Base-by-base conservation (phyloP, 345 rosid genomes). In the Dipteronia dyeriana region DNA sequence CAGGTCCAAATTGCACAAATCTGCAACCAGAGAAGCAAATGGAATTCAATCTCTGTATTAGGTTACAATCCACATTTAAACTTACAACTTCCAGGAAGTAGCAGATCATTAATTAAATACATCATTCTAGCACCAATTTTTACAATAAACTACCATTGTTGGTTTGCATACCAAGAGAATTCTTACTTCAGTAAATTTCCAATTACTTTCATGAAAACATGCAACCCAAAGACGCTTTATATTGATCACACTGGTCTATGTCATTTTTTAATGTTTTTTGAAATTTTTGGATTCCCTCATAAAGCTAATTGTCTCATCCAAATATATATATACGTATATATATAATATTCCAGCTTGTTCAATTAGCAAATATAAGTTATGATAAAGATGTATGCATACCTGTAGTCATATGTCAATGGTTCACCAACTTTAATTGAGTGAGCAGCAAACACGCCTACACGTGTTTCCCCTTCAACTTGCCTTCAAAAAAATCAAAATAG, bases 381-480 rank as follows among this genome's bases (percentile, higher is more conserved):
- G 67, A 67, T 25, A 26, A 3, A 34, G 31, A 66, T 51, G 66
- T n/a, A 59, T 7, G 60, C 74, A 49, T 75, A 95, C 99, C 96
- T 91, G 92, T 95, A 95, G 71, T 95, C 97, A 63, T 95, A 95
- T 68, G 99, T 95, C 79, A 95, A 82, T 31, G 96, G 88, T 80
- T 94, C 97, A 69, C 98, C 98, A 76, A 81, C 87, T 88, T 84
- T 85, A 41, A 95, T 89, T 47, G 90, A 82, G 22, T 87, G 97
- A 79, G 95, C 91, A 59, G 97, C 99, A 89, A 95, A 95, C 39
- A 95, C 92, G 59, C 99, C 99, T 43, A 95, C 86, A 59, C 98
- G 91, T 25, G 86, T 91, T 88, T 95, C 97, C 63, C 98, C 98
- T 73, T 93, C 98, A 60, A 88, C 99, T 83, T 92, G 97, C 99